Conservation (phyloP, 768 basidiomycete species). For the Omphalotus guepiniiformis region DNA sequence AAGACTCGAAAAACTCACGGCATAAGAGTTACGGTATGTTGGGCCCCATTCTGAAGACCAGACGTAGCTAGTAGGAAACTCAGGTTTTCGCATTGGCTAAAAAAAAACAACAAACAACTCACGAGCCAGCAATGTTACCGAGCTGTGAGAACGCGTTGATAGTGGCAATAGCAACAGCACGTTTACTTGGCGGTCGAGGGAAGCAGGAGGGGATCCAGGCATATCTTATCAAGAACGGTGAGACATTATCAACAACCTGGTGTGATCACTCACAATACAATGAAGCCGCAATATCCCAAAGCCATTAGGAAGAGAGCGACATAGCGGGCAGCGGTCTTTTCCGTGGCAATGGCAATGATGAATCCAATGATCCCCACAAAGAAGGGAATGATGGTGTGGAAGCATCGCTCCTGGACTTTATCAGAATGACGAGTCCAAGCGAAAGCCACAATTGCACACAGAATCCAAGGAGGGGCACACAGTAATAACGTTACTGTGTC, state of each 20-base stretch:
- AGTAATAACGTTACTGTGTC: conserved; percentile 67
- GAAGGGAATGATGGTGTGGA: conserved; percentile 57
- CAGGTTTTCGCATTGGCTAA: not conserved
- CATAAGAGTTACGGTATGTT: not conserved
- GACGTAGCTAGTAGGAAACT: not conserved
- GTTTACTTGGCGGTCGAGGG: conserved; percentile 74
- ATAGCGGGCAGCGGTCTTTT: conserved; percentile 66
- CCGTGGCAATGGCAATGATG: conserved; percentile 64
- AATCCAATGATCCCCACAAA: conserved; percentile 68
- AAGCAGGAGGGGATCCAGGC: conserved; percentile 52
- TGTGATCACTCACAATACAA: conserved; percentile 30
- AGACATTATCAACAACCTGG: not conserved
- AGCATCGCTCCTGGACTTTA: conserved; percentile 66
- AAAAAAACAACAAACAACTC: not conserved
- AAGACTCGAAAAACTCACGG: not conserved
- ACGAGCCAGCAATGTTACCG: conserved; percentile 77
- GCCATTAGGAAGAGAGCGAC: conserved; percentile 76
- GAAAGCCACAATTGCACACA: conserved; percentile 60
- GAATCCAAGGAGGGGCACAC: conserved; percentile 75
- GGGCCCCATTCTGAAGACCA: not conserved
- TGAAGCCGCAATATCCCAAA: conserved; percentile 66
- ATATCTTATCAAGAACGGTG: conserved; percentile 22
- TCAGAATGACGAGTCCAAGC: conserved; percentile 67
- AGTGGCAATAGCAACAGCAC: conserved; percentile 75
- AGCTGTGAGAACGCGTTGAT: conserved; percentile 79